Percentiles rank a stretch among this genome's conserved stretches.
phyloP scores from a whole-genome alignment of 495 filamentous ascomycete species.

The Xylaria intraflava region DNA sequence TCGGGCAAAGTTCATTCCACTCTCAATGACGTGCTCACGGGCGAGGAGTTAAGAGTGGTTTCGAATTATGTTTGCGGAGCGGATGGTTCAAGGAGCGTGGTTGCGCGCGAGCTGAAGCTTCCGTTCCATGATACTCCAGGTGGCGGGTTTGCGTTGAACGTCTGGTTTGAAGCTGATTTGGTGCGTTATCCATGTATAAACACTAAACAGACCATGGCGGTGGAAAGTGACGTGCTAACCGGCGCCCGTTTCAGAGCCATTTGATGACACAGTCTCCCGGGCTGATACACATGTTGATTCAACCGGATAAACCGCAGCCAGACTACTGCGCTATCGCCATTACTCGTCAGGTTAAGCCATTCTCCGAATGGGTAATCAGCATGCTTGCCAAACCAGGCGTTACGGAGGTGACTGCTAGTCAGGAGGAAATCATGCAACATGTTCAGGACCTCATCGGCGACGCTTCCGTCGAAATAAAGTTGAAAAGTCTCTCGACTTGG shows the following conservation, averaged over 20 bases:
- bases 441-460: slow-evolving; percentile 48
- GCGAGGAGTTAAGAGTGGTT: slow-evolving; percentile 37
- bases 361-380: slow-evolving; percentile 44
- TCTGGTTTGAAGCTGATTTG: slow-evolving; percentile 47
- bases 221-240: background rate
- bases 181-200: slow-evolving; percentile 12
- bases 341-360: slow-evolving; percentile 39
- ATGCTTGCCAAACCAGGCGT: slow-evolving; percentile 30
- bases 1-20: slow-evolving; percentile 30
- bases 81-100: slow-evolving; percentile 48
- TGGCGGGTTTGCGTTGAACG: slow-evolving; percentile 41
- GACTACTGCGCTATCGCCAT: slow-evolving; percentile 30
- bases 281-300: slow-evolving; percentile 50
- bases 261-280: slow-evolving; percentile 43
- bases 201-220: no score
- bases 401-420: slow-evolving; percentile 24
- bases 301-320: slow-evolving; percentile 30
- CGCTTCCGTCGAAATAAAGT: slow-evolving; percentile 32
- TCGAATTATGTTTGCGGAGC: slow-evolving; percentile 53
- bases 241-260: slow-evolving; percentile 14
- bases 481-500: slow-evolving; percentile 33
- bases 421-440: slow-evolving; percentile 32
- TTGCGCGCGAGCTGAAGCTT: slow-evolving; percentile 39
- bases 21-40: slow-evolving; percentile 38
- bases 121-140: slow-evolving; percentile 34